phyloP scores from a whole-genome alignment of 2,329 filamentous ascomycete genomes.

The Cladosporium sp. region DNA sequence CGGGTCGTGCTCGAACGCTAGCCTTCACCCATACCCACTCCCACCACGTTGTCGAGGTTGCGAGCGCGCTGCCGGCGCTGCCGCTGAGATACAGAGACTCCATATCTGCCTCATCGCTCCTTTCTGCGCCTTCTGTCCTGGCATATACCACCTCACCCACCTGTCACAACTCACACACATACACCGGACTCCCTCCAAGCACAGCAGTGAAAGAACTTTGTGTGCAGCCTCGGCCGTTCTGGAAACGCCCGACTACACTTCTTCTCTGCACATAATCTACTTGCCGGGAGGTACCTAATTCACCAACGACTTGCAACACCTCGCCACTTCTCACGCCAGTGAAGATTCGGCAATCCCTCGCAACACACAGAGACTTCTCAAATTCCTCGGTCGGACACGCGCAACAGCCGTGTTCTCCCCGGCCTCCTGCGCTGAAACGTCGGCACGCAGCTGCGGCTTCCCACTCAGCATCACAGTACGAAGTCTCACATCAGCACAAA shows the following conservation, averaged over 20 bases:
- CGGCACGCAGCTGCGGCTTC: constrained; percentile 9
- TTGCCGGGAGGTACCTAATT: too few species aligned
- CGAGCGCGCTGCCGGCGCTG: constrained; percentile 2
- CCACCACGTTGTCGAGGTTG: constrained; percentile 1
- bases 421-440: neutral
- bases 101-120: neutral
- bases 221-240: too few species aligned
- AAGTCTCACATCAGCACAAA: constrained; percentile 5
- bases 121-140: neutral
- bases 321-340: too few species aligned
- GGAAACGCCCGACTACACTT: too few species aligned
- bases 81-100: neutral
- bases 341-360: neutral
- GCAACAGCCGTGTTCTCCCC: neutral
- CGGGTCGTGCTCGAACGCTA: constrained; percentile 7
- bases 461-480: neutral
- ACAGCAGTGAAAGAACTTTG: neutral
- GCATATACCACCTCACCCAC: neutral
- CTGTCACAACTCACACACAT: neutral
- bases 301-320: too few species aligned
- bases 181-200: neutral
- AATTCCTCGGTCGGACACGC: too few species aligned
- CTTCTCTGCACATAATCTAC: too few species aligned
- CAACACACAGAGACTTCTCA: neutral
- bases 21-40: constrained; percentile 8